Percentiles rank a stretch among this genome's conserved stretches.
phyloP scores from a whole-genome alignment of 306 rosid species.

The Fragaria ananassa region DNA sequence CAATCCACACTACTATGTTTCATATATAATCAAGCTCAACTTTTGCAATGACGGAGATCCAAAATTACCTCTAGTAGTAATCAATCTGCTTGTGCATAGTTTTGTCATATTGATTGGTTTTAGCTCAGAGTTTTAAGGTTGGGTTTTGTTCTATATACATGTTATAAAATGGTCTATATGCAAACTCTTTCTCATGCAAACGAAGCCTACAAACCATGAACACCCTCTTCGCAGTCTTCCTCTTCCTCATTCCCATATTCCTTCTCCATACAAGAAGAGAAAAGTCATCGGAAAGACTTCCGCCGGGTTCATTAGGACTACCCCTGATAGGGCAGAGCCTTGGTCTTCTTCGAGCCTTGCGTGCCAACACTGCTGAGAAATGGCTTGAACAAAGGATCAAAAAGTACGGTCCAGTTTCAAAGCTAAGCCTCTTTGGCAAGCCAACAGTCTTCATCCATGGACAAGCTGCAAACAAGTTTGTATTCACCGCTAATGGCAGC shows the following conservation, averaged over 20 bases:
- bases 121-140: too few species aligned
- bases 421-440: conserved; percentile 66
- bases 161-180: not conserved
- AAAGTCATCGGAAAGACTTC: conserved; percentile 42
- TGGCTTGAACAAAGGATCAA: conserved; percentile 52
- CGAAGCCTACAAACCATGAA: conserved; percentile 31
- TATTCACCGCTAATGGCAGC: conserved; percentile 22
- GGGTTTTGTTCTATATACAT: too few species aligned
- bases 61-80: too few species aligned
- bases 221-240: conserved; percentile 24
- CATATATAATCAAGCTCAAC: too few species aligned
- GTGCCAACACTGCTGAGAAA: conserved; percentile 58
- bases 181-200: not conserved
- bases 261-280: conserved; percentile 35
- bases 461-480: conserved; percentile 63
- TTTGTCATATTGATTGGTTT: too few species aligned
- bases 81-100: too few species aligned
- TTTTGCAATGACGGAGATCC: too few species aligned
- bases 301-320: conserved; percentile 77
- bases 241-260: conserved; percentile 39
- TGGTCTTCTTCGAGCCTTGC: conserved; percentile 52
- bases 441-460: conserved; percentile 68
- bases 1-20: too few species aligned
- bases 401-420: conserved; percentile 68
- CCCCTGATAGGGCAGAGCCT: conserved; percentile 69